Evolutionary conservation across 805 yeast genomes (phyloP), one percentile per base, ranked within the genome.

Genomic region (Lachancea fermentati): DNA sequence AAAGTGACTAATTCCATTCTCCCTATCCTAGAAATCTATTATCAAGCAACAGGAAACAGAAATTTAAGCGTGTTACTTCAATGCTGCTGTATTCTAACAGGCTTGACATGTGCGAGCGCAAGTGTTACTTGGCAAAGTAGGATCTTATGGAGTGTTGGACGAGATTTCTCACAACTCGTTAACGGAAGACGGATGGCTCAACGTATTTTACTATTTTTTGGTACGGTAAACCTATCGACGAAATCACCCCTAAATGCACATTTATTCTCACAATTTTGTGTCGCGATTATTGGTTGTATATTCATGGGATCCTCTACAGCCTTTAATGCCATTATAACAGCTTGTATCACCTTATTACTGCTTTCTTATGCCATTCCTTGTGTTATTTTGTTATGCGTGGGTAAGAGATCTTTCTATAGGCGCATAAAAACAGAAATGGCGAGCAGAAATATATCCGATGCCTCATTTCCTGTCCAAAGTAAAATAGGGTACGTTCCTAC

Each of bases 111-210:
- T 59, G 73, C 72, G 47, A 71, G 78, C 50, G 72, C 81, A 5
- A 72, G 78, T 13, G 79, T 76, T 47, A 78, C 85, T 8, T 79
- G 85, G 83, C 81, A 76, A 53, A 77, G 82, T 17, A 68, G 87
- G 49, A 66, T 78, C 36, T 67, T 79, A 46, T 81, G 85, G 83
- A 76, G 85, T 5, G 76, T 80, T 51, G 69, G 85, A 3, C 68
- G 85, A 60, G 85, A 80, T 52, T 71, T 76, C 34, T 84, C 82
- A 28, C 61, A 77, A 42, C 78, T 79, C 29, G 12, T 35, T 7
- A 9, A 9, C 9, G 19, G 17, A 19, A 28, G 25, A 11, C 24
- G 30, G 5, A 13, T 19, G 4, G 33, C 34, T 4, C 31, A 19
- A 3, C 17, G 18, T 18, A 12, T 29, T 3, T 73, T 72, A 19